Percentiles rank a stretch among this genome's conserved stretches.
These are phyloP conservation scores for Pichia sp. DNA, from an alignment of 1,139 yeast genomes.

Conservation along the genomic window DNA sequence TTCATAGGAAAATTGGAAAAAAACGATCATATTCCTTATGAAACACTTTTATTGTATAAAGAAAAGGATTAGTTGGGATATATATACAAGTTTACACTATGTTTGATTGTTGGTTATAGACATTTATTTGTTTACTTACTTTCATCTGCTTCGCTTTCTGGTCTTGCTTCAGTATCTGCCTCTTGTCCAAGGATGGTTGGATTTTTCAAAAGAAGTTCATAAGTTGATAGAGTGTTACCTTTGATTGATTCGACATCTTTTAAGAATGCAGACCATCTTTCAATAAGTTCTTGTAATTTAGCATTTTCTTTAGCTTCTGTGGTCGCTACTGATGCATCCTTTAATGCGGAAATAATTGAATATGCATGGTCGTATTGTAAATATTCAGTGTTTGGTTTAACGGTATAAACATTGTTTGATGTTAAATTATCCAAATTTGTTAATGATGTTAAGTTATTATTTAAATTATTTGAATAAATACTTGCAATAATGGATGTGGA, in stretches of 20 bases:
- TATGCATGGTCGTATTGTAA: constrained; percentile 20
- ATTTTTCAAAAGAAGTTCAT: constrained; percentile 5
- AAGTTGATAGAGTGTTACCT: constrained; percentile 5
- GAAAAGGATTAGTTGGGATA: background rate
- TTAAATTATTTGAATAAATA: constrained; percentile 13
- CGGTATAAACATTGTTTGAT: constrained; percentile 9
- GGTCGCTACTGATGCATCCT: constrained; percentile 10
- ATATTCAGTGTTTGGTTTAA: constrained; percentile 10
- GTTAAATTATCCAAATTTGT: constrained; percentile 9
- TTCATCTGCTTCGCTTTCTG: background rate
- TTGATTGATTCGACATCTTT: constrained; percentile 7
- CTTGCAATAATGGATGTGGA: constrained; percentile 13
- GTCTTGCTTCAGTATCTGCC: background rate
- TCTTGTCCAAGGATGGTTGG: background rate
- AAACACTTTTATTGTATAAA: background rate
- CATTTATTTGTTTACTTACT: background rate
- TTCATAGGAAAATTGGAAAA: background rate
- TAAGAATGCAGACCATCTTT: constrained; percentile 10
- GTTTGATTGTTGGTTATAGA: background rate
- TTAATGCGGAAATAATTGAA: constrained; percentile 18
- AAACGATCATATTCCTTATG: no score
- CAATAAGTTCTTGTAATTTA: constrained; percentile 5
- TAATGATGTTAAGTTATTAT: constrained; percentile 2
- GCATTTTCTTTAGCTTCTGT: background rate
- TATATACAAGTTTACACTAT: background rate